These are phyloP conservation scores for Corymbia citriodora DNA, from an alignment of 441 rosid genomes.

Conservation along the genomic window DNA sequence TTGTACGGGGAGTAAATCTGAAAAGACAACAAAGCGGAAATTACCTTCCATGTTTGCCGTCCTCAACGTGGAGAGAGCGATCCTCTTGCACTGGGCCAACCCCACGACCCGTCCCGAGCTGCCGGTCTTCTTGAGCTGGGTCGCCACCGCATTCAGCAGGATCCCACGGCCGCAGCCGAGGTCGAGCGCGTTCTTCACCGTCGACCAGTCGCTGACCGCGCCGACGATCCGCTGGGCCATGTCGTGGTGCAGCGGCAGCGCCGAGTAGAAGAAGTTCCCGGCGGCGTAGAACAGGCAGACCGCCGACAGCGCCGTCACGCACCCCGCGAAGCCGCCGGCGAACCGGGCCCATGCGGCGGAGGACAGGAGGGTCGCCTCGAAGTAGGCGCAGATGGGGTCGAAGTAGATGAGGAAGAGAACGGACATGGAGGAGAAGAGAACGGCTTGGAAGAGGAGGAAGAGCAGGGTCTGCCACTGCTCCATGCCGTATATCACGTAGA, in stretches of 20 bases:
- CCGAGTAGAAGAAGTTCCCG: constrained; percentile 76
- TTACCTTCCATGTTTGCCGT: constrained; percentile 89
- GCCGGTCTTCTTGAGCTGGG: constrained; percentile 90
- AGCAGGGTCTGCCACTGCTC: constrained; percentile 12
- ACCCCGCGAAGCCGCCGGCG: constrained; percentile 70
- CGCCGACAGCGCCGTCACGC: constrained; percentile 69
- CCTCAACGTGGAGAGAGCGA: constrained; percentile 81
- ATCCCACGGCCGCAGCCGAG: constrained; percentile 92
- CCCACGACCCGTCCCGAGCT: constrained; percentile 96
- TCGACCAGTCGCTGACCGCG: constrained; percentile 77
- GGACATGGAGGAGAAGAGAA: constrained; percentile 12
- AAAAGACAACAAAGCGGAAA: not conserved
- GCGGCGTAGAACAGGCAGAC: constrained; percentile 77
- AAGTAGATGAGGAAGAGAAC: constrained; percentile 38
- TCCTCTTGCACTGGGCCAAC: constrained; percentile 69
- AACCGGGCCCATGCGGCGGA: constrained; percentile 40
- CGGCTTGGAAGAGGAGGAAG: constrained; percentile 10
- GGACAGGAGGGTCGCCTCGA: constrained; percentile 10
- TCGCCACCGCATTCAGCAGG: constrained; percentile 82
- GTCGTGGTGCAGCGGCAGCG: constrained; percentile 60
- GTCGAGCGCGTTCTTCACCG: constrained; percentile 79
- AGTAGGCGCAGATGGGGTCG: constrained; percentile 17
- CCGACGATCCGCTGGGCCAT: constrained; percentile 94
- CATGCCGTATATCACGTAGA: constrained; percentile 15
- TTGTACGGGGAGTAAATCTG: not conserved